These are phyloP conservation scores for Salix udensis DNA, from an alignment of 345 rosid genomes.

Conservation along the genomic window DNA sequence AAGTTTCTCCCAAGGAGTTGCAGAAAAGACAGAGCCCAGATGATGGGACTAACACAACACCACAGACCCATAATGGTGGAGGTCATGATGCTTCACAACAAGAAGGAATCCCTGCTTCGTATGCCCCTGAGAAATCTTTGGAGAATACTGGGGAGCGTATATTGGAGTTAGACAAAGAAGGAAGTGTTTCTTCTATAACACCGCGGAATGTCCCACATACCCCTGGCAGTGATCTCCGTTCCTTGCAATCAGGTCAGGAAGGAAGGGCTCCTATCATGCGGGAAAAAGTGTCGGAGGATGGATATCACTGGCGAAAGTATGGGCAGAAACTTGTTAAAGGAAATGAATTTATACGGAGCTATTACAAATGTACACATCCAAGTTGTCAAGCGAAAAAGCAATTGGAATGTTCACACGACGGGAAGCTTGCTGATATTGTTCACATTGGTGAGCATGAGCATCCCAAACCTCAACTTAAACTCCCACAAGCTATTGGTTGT, in stretches of 20 bases:
- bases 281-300: slow-evolving; percentile 79
- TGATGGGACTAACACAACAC: slow-evolving; percentile 5
- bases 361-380: slow-evolving; percentile 77
- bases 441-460: slow-evolving; percentile 81
- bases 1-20: slow-evolving; percentile 33
- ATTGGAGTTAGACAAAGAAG: slow-evolving; percentile 33
- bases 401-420: slow-evolving; percentile 65
- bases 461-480: slow-evolving; percentile 47
- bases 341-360: slow-evolving; percentile 86
- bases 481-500: slow-evolving; percentile 39
- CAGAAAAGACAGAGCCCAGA: slow-evolving; percentile 28
- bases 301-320: slow-evolving; percentile 89
- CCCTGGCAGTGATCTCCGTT: slow-evolving; percentile 29
- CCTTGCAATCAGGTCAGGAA: slow-evolving; percentile 45
- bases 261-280: slow-evolving; percentile 48
- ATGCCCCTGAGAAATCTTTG: slow-evolving; percentile 25
- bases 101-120: slow-evolving; percentile 21
- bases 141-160: slow-evolving; percentile 20
- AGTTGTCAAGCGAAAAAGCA: slow-evolving; percentile 86
- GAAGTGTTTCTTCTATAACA: slow-evolving; percentile 27
- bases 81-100: slow-evolving; percentile 21
- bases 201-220: slow-evolving; percentile 30
- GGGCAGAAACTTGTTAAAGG: slow-evolving; percentile 94
- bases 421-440: slow-evolving; percentile 56
- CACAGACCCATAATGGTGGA: slow-evolving; percentile 8